A percentile compares a stretch with the other conserved stretches of the same genome.
Conservation (phyloP, 345 rosid species). For the Mallotus nudiflorus region DNA sequence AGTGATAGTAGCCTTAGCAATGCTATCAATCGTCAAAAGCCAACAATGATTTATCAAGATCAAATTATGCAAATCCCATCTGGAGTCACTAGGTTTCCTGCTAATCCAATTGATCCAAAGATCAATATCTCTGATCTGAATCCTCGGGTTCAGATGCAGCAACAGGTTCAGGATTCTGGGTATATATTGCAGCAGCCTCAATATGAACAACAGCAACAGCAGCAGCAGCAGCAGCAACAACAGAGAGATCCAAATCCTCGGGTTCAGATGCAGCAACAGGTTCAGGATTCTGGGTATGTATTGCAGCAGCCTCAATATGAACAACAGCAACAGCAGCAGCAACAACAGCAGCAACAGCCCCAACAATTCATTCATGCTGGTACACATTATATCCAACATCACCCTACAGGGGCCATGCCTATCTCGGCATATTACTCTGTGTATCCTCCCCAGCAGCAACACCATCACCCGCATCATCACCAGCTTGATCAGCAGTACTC, state of each 20-base stretch:
- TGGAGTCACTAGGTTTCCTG: conserved; percentile 44
- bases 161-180: conserved; percentile 46
- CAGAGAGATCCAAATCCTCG: conserved; percentile 46
- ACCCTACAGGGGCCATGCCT: conserved; percentile 60
- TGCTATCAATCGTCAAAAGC: conserved; percentile 58
- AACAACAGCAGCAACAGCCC: conserved; percentile 43
- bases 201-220: conserved; percentile 47
- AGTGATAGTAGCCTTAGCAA: conserved; percentile 82
- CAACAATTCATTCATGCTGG: conserved; percentile 75
- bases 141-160: conserved; percentile 46
- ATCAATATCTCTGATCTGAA: conserved; percentile 57
- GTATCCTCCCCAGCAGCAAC: conserved; percentile 80
- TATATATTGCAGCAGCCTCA: conserved; percentile 58
- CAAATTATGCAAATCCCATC: conserved; percentile 61
- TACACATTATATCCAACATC: conserved; percentile 71
- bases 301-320: conserved; percentile 53
- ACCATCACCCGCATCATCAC: conserved; percentile 51
- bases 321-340: conserved; percentile 49
- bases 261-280: conserved; percentile 45
- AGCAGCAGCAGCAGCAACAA: conserved; percentile 43
- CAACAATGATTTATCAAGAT: conserved; percentile 65
- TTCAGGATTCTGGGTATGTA: conserved; percentile 55
- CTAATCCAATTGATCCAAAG: conserved; percentile 53
- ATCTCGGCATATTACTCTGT: conserved; percentile 65
- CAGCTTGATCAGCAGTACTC: conserved; percentile 89